Conservation (phyloP, 495 filamentous ascomycete genomes). For the Penicillium malachiteum region DNA sequence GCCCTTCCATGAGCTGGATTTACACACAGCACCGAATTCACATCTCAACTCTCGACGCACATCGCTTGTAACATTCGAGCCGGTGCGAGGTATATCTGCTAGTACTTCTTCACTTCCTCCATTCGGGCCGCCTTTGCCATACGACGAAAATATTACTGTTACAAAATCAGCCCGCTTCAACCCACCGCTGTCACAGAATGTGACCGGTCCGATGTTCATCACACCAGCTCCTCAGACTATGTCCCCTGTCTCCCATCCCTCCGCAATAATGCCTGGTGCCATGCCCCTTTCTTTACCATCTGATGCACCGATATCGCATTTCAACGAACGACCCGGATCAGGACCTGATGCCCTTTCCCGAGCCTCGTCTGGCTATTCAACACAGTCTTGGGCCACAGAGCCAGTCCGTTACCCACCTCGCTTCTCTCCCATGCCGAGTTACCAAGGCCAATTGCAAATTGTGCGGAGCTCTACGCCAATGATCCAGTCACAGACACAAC, state of each 20-base stretch:
- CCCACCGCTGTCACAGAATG: not conserved
- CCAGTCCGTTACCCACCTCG: constrained; percentile 31
- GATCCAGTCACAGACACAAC: constrained; percentile 10
- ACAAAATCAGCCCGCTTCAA: constrained; percentile 17
- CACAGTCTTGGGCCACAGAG: constrained; percentile 43
- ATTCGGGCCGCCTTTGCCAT: constrained; percentile 26
- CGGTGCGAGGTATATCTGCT: constrained; percentile 17
- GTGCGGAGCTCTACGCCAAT: constrained; percentile 4
- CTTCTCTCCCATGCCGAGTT: constrained; percentile 26
- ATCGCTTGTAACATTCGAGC: constrained; percentile 18
- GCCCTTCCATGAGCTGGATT: constrained; percentile 19
- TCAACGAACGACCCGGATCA: constrained; percentile 23
- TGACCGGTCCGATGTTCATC: not conserved
- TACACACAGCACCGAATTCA: constrained; percentile 26
- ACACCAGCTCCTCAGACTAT: not conserved
- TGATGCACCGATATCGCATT: constrained; percentile 8
- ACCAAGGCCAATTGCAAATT: constrained; percentile 8
- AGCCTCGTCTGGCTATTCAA: constrained; percentile 33
- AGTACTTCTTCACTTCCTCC: constrained; percentile 17
- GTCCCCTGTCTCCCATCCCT: constrained; percentile 31
- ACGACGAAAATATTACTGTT: constrained; percentile 32
- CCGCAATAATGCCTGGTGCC: constrained; percentile 41
- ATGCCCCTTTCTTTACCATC: constrained; percentile 24
- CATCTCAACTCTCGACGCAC: constrained; percentile 27
- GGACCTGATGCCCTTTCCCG: constrained; percentile 34